These are phyloP conservation scores for Candida montana DNA, from an alignment of 805 yeast species.

Conservation along the genomic window DNA sequence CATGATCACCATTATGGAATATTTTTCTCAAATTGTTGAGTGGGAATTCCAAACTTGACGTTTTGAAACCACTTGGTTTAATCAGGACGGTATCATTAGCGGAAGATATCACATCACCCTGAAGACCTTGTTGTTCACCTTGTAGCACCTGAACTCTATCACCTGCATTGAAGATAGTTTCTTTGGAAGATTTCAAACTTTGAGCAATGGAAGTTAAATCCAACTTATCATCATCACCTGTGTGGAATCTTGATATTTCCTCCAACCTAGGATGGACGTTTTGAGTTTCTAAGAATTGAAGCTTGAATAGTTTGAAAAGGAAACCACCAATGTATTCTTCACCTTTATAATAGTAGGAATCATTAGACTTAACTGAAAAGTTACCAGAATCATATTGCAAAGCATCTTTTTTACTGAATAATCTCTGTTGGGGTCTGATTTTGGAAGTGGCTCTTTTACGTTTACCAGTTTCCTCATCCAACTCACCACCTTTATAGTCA, in stretches of 20 bases:
- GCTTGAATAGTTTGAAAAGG: constrained; percentile 77
- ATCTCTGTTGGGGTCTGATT: constrained; percentile 75
- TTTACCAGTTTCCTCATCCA: constrained; percentile 47
- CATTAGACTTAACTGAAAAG: constrained; percentile 60
- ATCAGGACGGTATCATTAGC: constrained; percentile 57
- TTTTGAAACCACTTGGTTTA: constrained; percentile 38
- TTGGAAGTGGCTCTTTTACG: constrained; percentile 53
- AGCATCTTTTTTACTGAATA: constrained; percentile 88
- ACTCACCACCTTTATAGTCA: constrained; percentile 73
- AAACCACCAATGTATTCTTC: constrained; percentile 91
- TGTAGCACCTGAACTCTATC: constrained; percentile 87
- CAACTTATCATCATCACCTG: constrained; percentile 71
- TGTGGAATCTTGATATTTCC: constrained; percentile 77
- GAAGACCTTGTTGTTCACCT: constrained; percentile 91
- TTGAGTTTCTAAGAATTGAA: constrained; percentile 75
- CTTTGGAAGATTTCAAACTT: constrained; percentile 61
- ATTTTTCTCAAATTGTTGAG: constrained; percentile 76
- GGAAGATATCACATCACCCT: constrained; percentile 71
- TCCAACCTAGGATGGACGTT: constrained; percentile 82
- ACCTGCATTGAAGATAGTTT: constrained; percentile 78
- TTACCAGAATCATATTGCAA: constrained; percentile 73
- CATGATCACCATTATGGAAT: constrained; percentile 90
- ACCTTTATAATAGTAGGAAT: constrained; percentile 66
- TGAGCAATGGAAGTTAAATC: constrained; percentile 85
- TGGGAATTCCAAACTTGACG: constrained; percentile 71